These are phyloP conservation scores for Irpex sp. DNA, from an alignment of 1,284 basidiomycete genomes.

Conservation along the genomic window DNA sequence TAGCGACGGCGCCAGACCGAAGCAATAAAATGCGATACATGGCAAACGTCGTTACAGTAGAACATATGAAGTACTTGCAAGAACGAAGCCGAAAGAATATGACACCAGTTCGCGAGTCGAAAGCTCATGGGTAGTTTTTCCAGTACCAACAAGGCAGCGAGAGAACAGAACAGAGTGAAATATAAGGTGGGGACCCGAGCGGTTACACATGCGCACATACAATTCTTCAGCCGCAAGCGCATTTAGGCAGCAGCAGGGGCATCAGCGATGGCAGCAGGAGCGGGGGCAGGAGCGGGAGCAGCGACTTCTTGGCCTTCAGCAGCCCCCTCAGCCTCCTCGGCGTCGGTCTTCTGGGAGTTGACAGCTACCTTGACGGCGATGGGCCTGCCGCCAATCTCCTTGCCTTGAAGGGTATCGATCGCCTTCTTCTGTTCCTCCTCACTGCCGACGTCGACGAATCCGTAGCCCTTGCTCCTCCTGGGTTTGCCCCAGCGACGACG, in stretches of 20 bases:
- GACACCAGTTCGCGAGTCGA: conserved; percentile 17
- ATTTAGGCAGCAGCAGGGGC: neutral
- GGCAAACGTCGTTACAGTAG: conserved; percentile 14
- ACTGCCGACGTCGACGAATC: conserved; percentile 87
- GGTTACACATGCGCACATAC: neutral
- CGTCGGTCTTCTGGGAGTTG: conserved; percentile 39
- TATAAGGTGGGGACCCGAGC: conserved; percentile 13
- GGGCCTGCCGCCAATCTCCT: conserved; percentile 74
- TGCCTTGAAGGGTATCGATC: conserved; percentile 76
- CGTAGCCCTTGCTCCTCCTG: conserved; percentile 89
- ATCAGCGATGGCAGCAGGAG: neutral
- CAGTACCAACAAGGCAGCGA: conserved; percentile 10
- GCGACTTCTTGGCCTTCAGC: conserved; percentile 17
- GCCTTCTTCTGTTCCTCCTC: conserved; percentile 86
- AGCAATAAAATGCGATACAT: conserved; percentile 13
- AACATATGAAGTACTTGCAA: neutral
- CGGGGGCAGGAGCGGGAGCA: conserved; percentile 29
- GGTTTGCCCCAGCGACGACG: conserved; percentile 77
- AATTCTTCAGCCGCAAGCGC: neutral
- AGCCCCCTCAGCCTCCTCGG: conserved; percentile 29
- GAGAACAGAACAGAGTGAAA: conserved; percentile 3
- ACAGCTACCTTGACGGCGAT: conserved; percentile 90
- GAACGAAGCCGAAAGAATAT: conserved; percentile 16
- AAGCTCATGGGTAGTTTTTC: conserved; percentile 3
- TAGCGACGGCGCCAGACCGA: conserved; percentile 51